Percentiles rank a stretch among this genome's conserved stretches.
Conservation (phyloP, 495 filamentous ascomycete genomes). For the Podospora appendiculata region DNA sequence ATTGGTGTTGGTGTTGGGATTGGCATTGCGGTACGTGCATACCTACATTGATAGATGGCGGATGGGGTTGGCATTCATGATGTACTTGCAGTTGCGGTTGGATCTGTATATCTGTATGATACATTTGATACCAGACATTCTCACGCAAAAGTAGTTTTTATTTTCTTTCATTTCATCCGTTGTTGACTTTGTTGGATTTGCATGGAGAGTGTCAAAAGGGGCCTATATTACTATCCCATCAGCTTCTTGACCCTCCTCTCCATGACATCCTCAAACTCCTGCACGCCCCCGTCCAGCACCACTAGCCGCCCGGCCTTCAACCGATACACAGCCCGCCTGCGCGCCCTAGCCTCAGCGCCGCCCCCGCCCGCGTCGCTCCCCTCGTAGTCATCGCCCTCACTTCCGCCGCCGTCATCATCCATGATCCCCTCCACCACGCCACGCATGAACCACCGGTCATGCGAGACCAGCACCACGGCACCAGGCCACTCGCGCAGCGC, state of each 20-base stretch:
- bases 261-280: conserved; percentile 56
- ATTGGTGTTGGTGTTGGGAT: too few species aligned
- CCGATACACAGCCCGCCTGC: conserved; percentile 52
- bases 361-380: conserved; percentile 36
- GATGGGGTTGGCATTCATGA: too few species aligned
- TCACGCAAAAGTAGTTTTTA: too few species aligned
- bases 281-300: conserved; percentile 50
- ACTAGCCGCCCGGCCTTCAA: conserved; percentile 50
- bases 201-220: too few species aligned
- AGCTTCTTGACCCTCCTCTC: conserved; percentile 50
- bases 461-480: conserved; percentile 63
- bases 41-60: too few species aligned
- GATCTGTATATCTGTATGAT: too few species aligned
- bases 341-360: conserved; percentile 26
- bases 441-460: conserved; percentile 69
- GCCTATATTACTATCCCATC: conserved; percentile 9
- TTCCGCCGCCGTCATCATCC: conserved; percentile 43
- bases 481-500: conserved; percentile 61
- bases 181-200: too few species aligned
- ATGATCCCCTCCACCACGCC: conserved; percentile 59
- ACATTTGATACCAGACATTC: too few species aligned
- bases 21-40: too few species aligned
- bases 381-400: conserved; percentile 27
- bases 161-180: too few species aligned
- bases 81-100: too few species aligned